These are phyloP conservation scores for Penicillium sp. DNA, from an alignment of 2,329 filamentous ascomycete genomes.

Conservation along the genomic window DNA sequence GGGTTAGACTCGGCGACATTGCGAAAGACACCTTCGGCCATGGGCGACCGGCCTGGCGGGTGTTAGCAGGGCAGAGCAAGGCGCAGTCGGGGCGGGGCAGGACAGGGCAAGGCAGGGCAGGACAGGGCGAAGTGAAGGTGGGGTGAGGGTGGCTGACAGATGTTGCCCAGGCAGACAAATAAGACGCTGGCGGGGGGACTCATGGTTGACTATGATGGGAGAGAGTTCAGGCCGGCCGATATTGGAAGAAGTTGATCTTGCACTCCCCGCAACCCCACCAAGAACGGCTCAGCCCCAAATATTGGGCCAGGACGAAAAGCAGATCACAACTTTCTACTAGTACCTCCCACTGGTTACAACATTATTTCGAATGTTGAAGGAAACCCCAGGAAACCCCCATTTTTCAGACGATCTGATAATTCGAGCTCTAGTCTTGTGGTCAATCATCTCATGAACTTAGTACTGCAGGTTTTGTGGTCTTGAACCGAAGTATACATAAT, in stretches of 20 bases:
- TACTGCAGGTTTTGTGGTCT: no score
- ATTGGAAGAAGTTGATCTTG: neutral
- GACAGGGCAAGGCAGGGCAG: neutral
- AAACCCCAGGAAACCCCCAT: no score
- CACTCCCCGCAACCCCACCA: no score
- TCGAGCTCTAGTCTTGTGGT: no score
- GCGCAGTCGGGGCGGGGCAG: constrained; percentile 2
- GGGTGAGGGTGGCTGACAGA: constrained; percentile 60
- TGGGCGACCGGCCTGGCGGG: constrained; percentile 71
- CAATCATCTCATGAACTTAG: no score
- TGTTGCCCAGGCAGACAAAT: constrained; percentile 97
- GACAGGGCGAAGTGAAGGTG: neutral
- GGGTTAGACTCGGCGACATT: constrained; percentile 64
- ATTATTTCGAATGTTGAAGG: no score
- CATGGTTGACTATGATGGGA: constrained; percentile 27
- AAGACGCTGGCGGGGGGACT: constrained; percentile 67
- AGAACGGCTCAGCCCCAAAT: no score
- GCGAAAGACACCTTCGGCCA: constrained; percentile 94
- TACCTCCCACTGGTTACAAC: no score
- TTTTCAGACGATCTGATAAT: no score
- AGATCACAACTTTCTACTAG: no score
- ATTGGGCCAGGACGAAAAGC: no score
- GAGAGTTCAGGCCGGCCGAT: neutral
- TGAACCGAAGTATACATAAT: no score
- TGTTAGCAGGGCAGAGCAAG: constrained; percentile 1